phyloP scores from a whole-genome alignment of 2,329 filamentous ascomycete genomes.

The Pseudopyrenochaeta lycopersici region DNA sequence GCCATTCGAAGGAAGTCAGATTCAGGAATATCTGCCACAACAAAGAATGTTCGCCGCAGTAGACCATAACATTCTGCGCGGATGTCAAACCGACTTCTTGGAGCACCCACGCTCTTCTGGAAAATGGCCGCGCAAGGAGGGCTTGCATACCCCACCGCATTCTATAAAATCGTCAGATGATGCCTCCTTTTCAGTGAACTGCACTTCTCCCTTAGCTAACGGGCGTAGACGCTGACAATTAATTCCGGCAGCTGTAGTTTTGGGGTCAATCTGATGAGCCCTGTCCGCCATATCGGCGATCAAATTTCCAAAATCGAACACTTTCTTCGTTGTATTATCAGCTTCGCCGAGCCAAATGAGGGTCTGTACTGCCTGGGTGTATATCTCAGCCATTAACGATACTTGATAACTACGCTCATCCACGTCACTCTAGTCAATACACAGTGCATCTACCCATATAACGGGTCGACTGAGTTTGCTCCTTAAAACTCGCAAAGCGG shows the following conservation, averaged over 20 bases:
- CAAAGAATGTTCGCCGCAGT: neutral
- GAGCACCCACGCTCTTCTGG: neutral
- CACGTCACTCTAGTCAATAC: slow-evolving; percentile 15
- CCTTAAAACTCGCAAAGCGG: neutral
- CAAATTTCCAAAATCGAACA: neutral
- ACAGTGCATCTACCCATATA: slow-evolving; percentile 16
- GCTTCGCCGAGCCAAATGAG: slow-evolving; percentile 3
- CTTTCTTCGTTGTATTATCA: neutral
- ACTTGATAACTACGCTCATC: slow-evolving; percentile 12
- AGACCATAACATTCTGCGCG: neutral
- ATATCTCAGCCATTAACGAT: slow-evolving; percentile 9
- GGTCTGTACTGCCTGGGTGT: neutral
- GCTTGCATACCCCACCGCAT: neutral
- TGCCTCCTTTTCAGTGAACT: neutral
- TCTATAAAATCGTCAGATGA: neutral
- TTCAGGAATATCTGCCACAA: neutral
- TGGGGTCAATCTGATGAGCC: neutral
- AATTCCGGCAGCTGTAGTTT: neutral
- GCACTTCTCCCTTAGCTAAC: neutral
- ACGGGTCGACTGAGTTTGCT: neutral
- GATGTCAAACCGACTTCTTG: neutral
- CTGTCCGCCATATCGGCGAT: neutral
- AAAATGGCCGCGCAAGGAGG: neutral
- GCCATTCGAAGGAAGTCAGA: neutral
- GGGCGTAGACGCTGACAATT: neutral